A percentile compares a stretch with the other conserved stretches of the same genome.
Conservation (phyloP, 441 rosid genomes). For the Capsella rubella region DNA sequence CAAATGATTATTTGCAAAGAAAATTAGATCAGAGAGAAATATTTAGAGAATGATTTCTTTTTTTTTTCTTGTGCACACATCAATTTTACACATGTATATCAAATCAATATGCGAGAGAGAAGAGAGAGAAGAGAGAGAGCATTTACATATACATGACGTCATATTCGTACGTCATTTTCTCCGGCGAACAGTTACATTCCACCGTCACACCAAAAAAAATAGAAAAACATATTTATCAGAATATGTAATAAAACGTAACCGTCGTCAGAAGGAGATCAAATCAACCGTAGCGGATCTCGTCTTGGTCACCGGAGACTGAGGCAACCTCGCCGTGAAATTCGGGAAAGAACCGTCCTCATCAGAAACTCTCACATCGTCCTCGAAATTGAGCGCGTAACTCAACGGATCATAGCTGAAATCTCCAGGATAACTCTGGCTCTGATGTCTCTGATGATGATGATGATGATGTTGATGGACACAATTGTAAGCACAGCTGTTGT, state of each 20-base stretch:
- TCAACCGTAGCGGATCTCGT: conserved; percentile 42
- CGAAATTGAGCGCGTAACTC: conserved; percentile 70
- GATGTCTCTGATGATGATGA: neutral
- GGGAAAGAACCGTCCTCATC: conserved; percentile 43
- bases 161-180: conserved; percentile 2
- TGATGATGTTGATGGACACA: conserved; percentile 30
- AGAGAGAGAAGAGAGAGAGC: neutral
- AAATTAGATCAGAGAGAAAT: neutral
- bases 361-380: conserved; percentile 54
- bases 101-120: conserved; percentile 22
- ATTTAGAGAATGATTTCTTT: neutral
- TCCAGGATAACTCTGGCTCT: conserved; percentile 43
- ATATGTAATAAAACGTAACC: neutral
- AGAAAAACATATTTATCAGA: neutral
- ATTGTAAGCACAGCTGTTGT: conserved; percentile 34
- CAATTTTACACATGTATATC: neutral
- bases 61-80: neutral
- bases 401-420: conserved; percentile 64
- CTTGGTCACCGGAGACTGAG: conserved; percentile 52
- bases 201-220: conserved; percentile 1
- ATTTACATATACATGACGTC: conserved; percentile 40
- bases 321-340: conserved; percentile 60
- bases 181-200: conserved; percentile 20
- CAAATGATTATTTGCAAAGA: neutral
- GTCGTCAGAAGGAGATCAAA: conserved; percentile 39